These are phyloP conservation scores for Trichoderma pleuroti DNA, from an alignment of 2,329 filamentous ascomycete genomes.

Conservation along the genomic window DNA sequence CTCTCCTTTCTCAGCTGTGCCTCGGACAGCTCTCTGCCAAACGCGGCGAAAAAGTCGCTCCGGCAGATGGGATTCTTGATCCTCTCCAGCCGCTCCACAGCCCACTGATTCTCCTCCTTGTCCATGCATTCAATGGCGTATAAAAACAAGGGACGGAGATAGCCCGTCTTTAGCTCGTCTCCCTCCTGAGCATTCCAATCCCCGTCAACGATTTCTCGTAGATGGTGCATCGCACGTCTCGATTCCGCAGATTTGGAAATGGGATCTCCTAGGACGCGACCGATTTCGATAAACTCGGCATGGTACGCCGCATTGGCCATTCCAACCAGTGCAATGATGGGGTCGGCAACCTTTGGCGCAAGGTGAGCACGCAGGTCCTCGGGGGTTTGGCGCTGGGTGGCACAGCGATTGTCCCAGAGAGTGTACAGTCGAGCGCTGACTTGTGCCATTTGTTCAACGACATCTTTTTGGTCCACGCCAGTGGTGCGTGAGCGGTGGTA, in stretches of 20 bases:
- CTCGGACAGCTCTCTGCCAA: conserved; percentile 21
- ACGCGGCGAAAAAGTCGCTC: conserved; percentile 22
- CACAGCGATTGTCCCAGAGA: conserved; percentile 21
- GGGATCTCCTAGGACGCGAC: conserved; percentile 25
- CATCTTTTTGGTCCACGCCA: conserved; percentile 24
- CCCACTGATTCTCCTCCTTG: conserved; percentile 21
- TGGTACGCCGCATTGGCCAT: conserved; percentile 24
- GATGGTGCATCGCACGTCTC: conserved; percentile 16
- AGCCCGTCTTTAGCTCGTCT: conserved; percentile 21
- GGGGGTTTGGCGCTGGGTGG: conserved; percentile 19
- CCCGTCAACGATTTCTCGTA: conserved; percentile 23
- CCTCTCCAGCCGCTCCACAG: conserved; percentile 20
- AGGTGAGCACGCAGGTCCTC: conserved; percentile 21
- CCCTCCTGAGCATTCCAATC: conserved; percentile 18
- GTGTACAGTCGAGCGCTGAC: conserved; percentile 19
- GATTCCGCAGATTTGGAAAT: conserved; percentile 22
- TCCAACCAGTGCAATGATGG: conserved; percentile 22
- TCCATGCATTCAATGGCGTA: conserved; percentile 25
- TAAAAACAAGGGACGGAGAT: conserved; percentile 25
- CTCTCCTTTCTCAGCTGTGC: conserved; percentile 24
- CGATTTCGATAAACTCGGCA: conserved; percentile 25
- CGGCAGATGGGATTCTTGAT: conserved; percentile 19
- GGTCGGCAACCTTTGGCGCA: conserved; percentile 19
- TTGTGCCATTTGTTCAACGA: conserved; percentile 15
- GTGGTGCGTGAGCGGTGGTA: conserved; percentile 27